Evolutionary conservation across 1,284 basidiomycete genomes (phyloP).

Genomic region (Malassezia slooffiae): DNA sequence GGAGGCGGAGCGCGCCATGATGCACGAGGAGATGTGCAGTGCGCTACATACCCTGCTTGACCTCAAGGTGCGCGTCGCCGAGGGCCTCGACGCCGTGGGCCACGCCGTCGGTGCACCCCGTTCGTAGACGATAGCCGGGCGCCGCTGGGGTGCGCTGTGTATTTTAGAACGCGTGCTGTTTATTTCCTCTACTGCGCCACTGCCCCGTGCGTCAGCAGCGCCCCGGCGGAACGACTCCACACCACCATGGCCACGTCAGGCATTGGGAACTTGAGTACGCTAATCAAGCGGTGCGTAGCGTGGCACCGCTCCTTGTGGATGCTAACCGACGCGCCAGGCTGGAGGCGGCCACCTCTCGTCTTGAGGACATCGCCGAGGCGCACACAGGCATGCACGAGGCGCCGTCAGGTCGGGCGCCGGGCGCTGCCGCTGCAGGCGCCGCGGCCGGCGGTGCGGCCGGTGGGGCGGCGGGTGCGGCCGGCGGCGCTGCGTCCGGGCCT

Average conservation of each 20-base stretch:
- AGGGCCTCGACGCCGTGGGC: slow-evolving; percentile 9
- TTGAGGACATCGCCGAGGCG: slow-evolving; percentile 73
- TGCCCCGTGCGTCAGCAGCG: neutral
- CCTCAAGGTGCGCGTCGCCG: slow-evolving; percentile 11
- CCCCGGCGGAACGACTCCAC: neutral
- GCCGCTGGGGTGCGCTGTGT: neutral
- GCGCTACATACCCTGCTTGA: slow-evolving; percentile 15
- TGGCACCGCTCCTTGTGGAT: too few relatives aligned
- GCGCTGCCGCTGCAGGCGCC: too few relatives aligned
- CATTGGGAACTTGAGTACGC: slow-evolving; percentile 38
- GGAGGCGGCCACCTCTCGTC: slow-evolving; percentile 82
- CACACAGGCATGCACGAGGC: slow-evolving; percentile 1
- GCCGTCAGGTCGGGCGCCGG: too few relatives aligned
- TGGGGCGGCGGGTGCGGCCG: slow-evolving; percentile 1
- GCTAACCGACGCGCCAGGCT: slow-evolving; percentile 23
- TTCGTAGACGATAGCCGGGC: neutral
- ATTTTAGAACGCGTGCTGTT: neutral
- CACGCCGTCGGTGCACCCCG: slow-evolving; percentile 3
- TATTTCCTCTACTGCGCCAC: too few relatives aligned
- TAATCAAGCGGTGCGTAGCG: slow-evolving; percentile 42
- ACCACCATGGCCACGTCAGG: slow-evolving; percentile 28
- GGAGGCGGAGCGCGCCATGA: slow-evolving; percentile 13
- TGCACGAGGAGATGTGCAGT: slow-evolving; percentile 14
- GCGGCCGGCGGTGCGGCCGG: neutral
- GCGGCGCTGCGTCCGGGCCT: slow-evolving; percentile 15